These are phyloP conservation scores for Colletotrichum cordylinicola DNA, from an alignment of 2,329 filamentous ascomycete genomes.

Conservation along the genomic window DNA sequence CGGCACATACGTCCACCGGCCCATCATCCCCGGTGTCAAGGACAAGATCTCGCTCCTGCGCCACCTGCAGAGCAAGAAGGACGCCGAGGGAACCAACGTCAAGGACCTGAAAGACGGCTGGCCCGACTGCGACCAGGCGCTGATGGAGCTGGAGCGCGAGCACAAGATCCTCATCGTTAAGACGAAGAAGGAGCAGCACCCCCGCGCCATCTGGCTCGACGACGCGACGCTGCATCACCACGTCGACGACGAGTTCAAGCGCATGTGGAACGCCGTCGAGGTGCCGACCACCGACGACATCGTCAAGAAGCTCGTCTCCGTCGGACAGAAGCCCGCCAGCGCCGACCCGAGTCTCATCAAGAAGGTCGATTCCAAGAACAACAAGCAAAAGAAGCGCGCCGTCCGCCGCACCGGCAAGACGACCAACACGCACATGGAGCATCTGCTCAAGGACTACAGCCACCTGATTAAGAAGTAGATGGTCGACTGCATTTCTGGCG, in stretches of 20 bases:
- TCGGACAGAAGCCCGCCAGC: slow-evolving; percentile 84
- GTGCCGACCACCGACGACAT: slow-evolving; percentile 79
- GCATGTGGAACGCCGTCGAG: slow-evolving; percentile 82
- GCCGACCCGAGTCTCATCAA: slow-evolving; percentile 71
- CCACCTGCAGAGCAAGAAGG: slow-evolving; percentile 81
- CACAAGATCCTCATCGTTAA: slow-evolving; percentile 85
- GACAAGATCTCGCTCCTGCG: slow-evolving; percentile 78
- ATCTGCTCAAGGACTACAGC: slow-evolving; percentile 77
- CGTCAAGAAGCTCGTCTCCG: slow-evolving; percentile 76
- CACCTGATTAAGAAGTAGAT: slow-evolving; percentile 45
- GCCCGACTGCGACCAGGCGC: slow-evolving; percentile 80
- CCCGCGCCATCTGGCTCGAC: slow-evolving; percentile 88
- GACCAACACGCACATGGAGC: slow-evolving; percentile 87
- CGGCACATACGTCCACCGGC: slow-evolving; percentile 83
- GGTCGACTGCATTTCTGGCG: slow-evolving; percentile 6
- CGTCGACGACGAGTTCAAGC: slow-evolving; percentile 83
- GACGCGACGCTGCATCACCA: slow-evolving; percentile 77
- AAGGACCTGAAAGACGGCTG: slow-evolving; percentile 97
- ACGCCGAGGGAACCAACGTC: slow-evolving; percentile 81
- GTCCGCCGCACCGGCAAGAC: slow-evolving; percentile 76
- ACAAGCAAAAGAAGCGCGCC: slow-evolving; percentile 75
- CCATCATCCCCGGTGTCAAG: slow-evolving; percentile 80
- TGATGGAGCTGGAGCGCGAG: slow-evolving; percentile 78
- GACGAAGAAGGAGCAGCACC: slow-evolving; percentile 90
- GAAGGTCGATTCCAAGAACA: slow-evolving; percentile 62